These are phyloP conservation scores for Triticum dicoccoides DNA, from an alignment of 176 grass and related monocot species.

Conservation along the genomic window DNA sequence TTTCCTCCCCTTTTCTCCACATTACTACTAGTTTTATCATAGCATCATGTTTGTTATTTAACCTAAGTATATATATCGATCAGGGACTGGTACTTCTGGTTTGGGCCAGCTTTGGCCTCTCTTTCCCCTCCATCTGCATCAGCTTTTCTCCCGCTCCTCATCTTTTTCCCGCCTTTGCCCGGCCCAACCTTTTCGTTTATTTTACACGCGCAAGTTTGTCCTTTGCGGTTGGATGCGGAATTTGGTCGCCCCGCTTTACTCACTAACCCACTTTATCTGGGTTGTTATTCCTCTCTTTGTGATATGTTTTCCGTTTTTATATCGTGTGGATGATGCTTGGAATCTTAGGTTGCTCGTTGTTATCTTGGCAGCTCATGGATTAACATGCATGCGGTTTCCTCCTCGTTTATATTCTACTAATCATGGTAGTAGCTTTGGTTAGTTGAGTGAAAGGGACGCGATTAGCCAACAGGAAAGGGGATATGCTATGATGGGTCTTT, in stretches of 20 bases:
- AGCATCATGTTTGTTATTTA: slow-evolving; percentile 11
- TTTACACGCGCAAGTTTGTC: slow-evolving; percentile 49
- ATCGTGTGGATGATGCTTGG: slow-evolving; percentile 3
- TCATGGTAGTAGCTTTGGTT: not conserved
- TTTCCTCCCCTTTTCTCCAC: slow-evolving; percentile 14
- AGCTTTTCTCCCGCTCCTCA: slow-evolving; percentile 8
- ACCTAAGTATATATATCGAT: slow-evolving; percentile 51
- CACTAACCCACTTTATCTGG: slow-evolving; percentile 10
- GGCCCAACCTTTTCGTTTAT: slow-evolving; percentile 26
- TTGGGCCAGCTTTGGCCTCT: slow-evolving; percentile 48
- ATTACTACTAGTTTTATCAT: not conserved
- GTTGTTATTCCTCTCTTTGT: not conserved
- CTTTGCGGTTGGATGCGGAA: slow-evolving; percentile 55
- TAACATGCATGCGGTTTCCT: not conserved
- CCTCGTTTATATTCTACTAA: not conserved
- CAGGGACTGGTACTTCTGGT: slow-evolving; percentile 32
- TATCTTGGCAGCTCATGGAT: not conserved
- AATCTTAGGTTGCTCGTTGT: slow-evolving; percentile 22
- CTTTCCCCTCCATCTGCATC: slow-evolving; percentile 47
- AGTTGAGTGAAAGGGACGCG: not conserved
- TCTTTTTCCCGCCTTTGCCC: slow-evolving; percentile 22
- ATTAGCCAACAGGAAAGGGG: not conserved
- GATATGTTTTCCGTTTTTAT: not conserved
- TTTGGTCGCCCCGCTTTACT: slow-evolving; percentile 44
- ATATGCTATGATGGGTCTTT: not conserved